Base-by-base conservation (phyloP, 2,329 filamentous ascomycete genomes). In the Fusarium mexicanum region DNA sequence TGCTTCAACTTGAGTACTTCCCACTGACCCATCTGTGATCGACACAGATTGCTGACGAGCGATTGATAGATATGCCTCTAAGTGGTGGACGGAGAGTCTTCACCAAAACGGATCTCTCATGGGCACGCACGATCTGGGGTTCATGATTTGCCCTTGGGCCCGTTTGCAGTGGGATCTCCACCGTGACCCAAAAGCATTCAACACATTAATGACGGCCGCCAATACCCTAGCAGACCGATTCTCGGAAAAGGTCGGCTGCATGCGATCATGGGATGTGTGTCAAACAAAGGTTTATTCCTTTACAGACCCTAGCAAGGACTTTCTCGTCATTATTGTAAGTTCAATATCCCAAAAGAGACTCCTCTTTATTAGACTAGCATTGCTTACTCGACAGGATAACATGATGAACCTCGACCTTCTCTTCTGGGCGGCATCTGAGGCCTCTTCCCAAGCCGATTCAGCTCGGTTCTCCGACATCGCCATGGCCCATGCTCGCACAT, bases 201-300 rank as follows among this genome's bases (percentile, higher is more conserved):
- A 80, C 4, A 83, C 81, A 1, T 76, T 85, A 3, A 62, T 80
- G 5, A 75, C 65, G 4, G 81, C 82, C 0, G 82, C 84, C 1
- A 76, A 80, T 8, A 84, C 81, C 5, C 76, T 87, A 0, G 79
- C 81, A 5, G 75, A 76, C 14, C 79, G 85, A 16, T 86, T 81
- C 66, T 79, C 79, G n/a, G 51, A 69, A 2, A 77, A 67, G 1
- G 80, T 83, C 1, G 78, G 80, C 20, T 80, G 79, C 1, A 80
- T 87, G 14, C 75, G 81, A 43, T 85, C 83, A 11, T 87, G 85
- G 85, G 85, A 87, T 59, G 73, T 79, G 5, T 85, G 84, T 50
- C 72, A 81, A 12, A 86, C 84, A 13, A 82, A 82, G 29, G 61
- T 78, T 11, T 84, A 85, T 60, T 69, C 75, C 4, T 85, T 85